Evolutionary conservation across 345 rosid genomes (phyloP).

Genomic region (Eutrema heterophyllum): DNA sequence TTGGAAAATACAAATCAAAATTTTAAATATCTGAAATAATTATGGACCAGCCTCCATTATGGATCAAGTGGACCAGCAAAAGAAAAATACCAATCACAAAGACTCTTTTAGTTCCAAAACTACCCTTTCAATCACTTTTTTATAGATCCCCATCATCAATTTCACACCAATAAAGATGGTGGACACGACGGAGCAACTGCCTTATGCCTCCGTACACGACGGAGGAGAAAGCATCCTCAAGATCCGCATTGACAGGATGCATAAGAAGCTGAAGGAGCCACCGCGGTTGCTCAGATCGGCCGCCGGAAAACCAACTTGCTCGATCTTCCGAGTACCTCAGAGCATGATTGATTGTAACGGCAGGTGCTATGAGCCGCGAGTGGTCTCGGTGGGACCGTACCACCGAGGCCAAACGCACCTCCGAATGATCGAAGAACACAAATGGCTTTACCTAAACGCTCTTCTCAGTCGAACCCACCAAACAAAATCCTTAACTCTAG

Average conservation of each 20-base stretch:
- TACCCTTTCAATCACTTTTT: neutral
- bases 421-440: constrained; percentile 74
- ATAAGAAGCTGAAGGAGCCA: constrained; percentile 25
- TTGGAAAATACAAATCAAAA: neutral
- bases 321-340: constrained; percentile 35
- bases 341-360: constrained; percentile 53
- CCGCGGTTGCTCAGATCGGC: constrained; percentile 26
- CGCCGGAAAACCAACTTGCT: constrained; percentile 34
- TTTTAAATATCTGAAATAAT: neutral
- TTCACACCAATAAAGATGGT: constrained; percentile 9
- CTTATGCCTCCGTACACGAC: neutral
- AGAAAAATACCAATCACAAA: neutral
- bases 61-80: constrained; percentile 10
- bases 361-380: constrained; percentile 54
- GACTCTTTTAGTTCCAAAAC: neutral
- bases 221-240: constrained; percentile 20
- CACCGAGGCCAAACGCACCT: constrained; percentile 46
- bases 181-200: neutral
- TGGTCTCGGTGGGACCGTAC: constrained; percentile 74
- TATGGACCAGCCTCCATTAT: neutral
- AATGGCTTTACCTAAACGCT: constrained; percentile 59
- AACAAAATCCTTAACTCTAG: constrained; percentile 30
- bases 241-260: constrained; percentile 27
- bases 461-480: constrained; percentile 38
- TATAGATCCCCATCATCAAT: neutral